Base-by-base conservation (phyloP, 225 moss, liverwort and hornwort species). In the Anthoceros angustus region DNA sequence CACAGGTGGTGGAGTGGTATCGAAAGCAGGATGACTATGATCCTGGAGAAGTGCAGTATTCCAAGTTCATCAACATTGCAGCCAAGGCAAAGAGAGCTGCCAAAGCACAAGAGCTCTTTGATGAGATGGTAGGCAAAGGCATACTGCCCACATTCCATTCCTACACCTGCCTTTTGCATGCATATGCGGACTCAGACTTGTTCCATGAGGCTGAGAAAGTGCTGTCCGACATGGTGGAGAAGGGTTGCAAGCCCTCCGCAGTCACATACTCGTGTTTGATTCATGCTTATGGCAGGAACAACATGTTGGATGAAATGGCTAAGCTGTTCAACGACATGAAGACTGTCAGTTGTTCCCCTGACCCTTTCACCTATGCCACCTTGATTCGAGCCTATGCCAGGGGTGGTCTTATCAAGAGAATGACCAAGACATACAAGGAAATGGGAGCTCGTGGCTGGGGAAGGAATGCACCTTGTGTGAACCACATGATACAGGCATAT, bases 261-360 rank as follows among this genome's bases (percentile, higher is more conserved):
- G 84, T 92, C 55, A 84, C 92, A 25, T 98, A 98, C 77, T 89
- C 98, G 62, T 88, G 98, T 77, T 85, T 98, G 63, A 55, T 55
- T 55, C n/a, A 84, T 63, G 98, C 98, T 5, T 89, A 98, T 72
- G 98, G 92, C 7, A 92, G 86, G 70, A 75, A 76, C 65, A 81
- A 83, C 18, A 73, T 75, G 61, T 98, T 85, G 66, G 79, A 79
- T 68, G 78, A 77, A 25, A 98, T 92, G 98, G 87, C 92, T 62
- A 88, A 84, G 63, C 76, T 83, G 21, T 98, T 92, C 75, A 92
- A 83, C 67, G 70, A 70, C 67, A 91, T 98, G 88, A 89, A 83
- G 70, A 87, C 78, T 6, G 70, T 72, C 21, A 83, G 70, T 66
- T 89, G 81, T 63, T 79, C 76, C 73, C 87, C 89, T 3, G 86